Conservation (phyloP, 1,284 basidiomycete species). For the Fistulina hepatica region DNA sequence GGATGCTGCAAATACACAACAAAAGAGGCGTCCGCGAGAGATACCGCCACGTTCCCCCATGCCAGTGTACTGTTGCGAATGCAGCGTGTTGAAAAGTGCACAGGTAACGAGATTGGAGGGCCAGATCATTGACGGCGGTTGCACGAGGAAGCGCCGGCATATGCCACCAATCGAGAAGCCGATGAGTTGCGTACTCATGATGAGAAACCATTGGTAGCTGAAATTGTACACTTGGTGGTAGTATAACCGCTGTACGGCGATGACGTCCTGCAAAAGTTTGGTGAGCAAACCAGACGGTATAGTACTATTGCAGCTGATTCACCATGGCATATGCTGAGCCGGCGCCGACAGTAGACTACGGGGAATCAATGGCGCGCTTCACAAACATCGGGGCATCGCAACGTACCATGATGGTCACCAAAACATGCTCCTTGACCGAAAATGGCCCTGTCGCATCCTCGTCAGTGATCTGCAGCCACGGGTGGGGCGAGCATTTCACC, state of each 20-base stretch:
- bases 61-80: conserved; percentile 39
- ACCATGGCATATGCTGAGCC: conserved; percentile 41
- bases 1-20: conserved; percentile 29
- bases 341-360: conserved; percentile 27
- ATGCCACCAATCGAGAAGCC: conserved; percentile 70
- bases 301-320: conserved; percentile 26
- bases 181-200: conserved; percentile 64
- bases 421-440: conserved; percentile 49
- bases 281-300: conserved; percentile 16
- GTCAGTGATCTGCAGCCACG: not conserved
- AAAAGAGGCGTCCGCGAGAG: conserved; percentile 40
- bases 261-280: conserved; percentile 5
- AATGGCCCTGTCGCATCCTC: not conserved
- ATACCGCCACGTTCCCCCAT: conserved; percentile 43
- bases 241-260: conserved; percentile 12
- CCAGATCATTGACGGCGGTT: conserved; percentile 81
- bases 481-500: conserved; percentile 21
- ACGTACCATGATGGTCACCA: conserved; percentile 53
- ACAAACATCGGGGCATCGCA: conserved; percentile 14
- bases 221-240: conserved; percentile 10
- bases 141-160: conserved; percentile 52
- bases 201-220: conserved; percentile 44
- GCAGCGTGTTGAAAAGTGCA: conserved; percentile 62
- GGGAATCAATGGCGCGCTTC: conserved; percentile 26
- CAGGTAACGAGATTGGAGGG: conserved; percentile 62